Conservation (phyloP, 768 basidiomycete genomes). For the Macrolepiota dolichaula region DNA sequence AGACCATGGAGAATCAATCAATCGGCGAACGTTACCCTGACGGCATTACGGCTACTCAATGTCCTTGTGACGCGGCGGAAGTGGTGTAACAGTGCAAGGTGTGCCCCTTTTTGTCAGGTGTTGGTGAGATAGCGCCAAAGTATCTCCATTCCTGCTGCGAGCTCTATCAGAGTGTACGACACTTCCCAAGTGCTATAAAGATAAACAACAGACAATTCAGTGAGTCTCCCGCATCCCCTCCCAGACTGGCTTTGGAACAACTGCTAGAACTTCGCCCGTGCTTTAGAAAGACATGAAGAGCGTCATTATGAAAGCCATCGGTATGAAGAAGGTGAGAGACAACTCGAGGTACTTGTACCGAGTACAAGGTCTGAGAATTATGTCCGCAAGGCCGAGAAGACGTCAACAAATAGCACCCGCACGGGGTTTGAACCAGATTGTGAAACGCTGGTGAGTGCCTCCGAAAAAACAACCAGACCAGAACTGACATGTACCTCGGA, state of each 20-base stretch:
- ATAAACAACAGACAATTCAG: neutral
- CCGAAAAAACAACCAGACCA: too few relatives aligned
- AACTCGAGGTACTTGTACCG: neutral
- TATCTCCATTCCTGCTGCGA: neutral
- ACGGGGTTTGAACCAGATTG: constrained; percentile 1
- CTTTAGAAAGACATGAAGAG: constrained; percentile 3
- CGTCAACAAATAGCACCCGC: neutral
- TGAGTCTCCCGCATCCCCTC: neutral
- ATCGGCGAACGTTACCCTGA: neutral
- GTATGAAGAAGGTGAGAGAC: neutral
- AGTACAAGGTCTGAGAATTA: neutral
- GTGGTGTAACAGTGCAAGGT: neutral
- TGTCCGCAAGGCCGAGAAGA: neutral
- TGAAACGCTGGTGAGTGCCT: constrained; percentile 4
- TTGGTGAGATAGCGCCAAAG: neutral
- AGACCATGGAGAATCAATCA: neutral
- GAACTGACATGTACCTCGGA: neutral
- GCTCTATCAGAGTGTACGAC: neutral
- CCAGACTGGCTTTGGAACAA: neutral
- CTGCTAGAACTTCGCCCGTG: neutral
- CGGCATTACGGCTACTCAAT: neutral
- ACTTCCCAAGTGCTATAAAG: neutral
- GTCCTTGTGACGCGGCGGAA: neutral
- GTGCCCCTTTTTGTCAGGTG: neutral
- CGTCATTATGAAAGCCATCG: neutral